Percentiles rank a stretch among this genome's conserved stretches.
These are phyloP conservation scores for Apiospora hydei DNA, from an alignment of 2,329 filamentous ascomycete species.

Conservation along the genomic window DNA sequence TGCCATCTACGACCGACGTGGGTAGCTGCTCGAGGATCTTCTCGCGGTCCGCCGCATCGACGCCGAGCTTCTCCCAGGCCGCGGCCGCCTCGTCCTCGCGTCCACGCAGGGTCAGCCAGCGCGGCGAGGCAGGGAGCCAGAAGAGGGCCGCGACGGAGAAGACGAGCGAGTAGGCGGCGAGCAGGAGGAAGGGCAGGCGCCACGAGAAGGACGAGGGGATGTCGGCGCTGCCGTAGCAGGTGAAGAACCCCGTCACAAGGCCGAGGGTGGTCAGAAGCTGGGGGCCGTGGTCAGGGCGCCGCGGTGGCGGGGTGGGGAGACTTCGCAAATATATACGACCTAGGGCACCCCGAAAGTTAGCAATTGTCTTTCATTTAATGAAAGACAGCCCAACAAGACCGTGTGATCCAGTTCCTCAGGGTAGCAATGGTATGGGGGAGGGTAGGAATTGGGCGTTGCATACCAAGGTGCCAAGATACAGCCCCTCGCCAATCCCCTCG, in stretches of 20 bases:
- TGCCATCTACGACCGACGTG: background rate
- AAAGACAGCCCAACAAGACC: background rate
- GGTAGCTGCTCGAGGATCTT: conserved; percentile 26
- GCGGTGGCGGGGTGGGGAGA: conserved; percentile 25
- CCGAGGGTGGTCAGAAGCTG: conserved; percentile 28
- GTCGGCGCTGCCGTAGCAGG: conserved; percentile 28
- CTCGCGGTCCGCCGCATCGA: conserved; percentile 26
- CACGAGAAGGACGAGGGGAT: conserved; percentile 26
- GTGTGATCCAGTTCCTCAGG: no score
- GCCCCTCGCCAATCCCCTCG: conserved; percentile 30
- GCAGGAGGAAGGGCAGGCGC: conserved; percentile 29
- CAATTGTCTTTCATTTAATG: background rate
- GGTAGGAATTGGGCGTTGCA: no score
- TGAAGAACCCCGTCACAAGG: conserved; percentile 28
- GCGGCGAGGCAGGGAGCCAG: conserved; percentile 27
- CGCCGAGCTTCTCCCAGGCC: conserved; percentile 26
- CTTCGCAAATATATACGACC: conserved; percentile 28
- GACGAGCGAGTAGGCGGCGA: conserved; percentile 22
- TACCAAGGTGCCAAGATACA: conserved; percentile 28
- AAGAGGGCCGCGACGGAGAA: conserved; percentile 17
- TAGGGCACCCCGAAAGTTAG: background rate
- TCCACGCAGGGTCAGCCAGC: conserved; percentile 27
- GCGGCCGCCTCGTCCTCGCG: conserved; percentile 19
- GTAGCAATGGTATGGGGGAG: background rate
- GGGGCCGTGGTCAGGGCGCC: conserved; percentile 26